Evolutionary conservation across 2,329 filamentous ascomycete species (phyloP).

Genomic region (Taxawa tesnikishii): DNA sequence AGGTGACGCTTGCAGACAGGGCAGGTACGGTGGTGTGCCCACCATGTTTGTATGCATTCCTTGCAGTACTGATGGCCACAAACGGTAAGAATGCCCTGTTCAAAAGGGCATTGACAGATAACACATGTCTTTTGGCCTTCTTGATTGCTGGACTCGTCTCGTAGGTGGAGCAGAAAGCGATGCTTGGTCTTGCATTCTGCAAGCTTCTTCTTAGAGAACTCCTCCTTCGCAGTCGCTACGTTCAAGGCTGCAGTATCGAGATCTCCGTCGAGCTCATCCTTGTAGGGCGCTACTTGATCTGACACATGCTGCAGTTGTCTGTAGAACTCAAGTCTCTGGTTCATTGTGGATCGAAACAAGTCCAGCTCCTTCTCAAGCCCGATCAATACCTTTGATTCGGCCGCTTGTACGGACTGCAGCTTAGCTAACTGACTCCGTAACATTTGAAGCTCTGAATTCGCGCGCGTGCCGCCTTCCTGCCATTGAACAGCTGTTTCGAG

Average conservation of each 20-base stretch:
- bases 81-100: conserved; percentile 67
- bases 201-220: conserved; percentile 44
- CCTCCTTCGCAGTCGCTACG: conserved; percentile 33
- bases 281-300: conserved; percentile 67
- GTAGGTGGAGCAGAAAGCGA: conserved; percentile 56
- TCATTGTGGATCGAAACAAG: conserved; percentile 66
- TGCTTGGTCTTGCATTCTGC: conserved; percentile 57
- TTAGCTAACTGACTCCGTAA: conserved; percentile 50
- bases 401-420: conserved; percentile 40
- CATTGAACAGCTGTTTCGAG: conserved; percentile 48
- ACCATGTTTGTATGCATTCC: conserved; percentile 75
- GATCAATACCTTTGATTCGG: conserved; percentile 39
- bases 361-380: conserved; percentile 59
- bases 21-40: conserved; percentile 59
- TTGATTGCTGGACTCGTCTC: conserved; percentile 50
- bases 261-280: conserved; percentile 47
- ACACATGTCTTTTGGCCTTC: conserved; percentile 55
- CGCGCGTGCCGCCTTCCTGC: conserved; percentile 41
- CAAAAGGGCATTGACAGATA: conserved; percentile 71
- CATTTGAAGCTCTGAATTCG: conserved; percentile 51
- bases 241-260: conserved; percentile 39
- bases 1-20: conserved; percentile 72
- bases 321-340: conserved; percentile 79
- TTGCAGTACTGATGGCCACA: conserved; percentile 92
- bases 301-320: conserved; percentile 83